Percentiles rank a stretch among this genome's conserved stretches.
Evolutionary conservation across 2,329 filamentous ascomycete species (phyloP).

Genomic region (Dryadomyces quercivorus): DNA sequence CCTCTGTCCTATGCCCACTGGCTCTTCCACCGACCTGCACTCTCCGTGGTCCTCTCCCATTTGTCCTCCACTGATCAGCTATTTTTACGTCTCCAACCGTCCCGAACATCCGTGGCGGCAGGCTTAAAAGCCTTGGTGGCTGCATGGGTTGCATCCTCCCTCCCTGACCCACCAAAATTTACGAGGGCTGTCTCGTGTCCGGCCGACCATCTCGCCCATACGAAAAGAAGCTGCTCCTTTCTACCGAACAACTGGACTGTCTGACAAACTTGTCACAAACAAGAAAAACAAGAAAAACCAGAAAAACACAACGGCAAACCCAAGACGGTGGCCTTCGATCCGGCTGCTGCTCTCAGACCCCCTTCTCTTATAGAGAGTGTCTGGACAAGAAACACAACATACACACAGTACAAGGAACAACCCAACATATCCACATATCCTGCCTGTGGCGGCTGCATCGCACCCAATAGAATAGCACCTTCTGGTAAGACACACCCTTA

Average conservation of each 20-base stretch:
- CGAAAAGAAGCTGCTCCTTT: background rate
- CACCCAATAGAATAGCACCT: background rate
- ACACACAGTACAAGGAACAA: background rate
- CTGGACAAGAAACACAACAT: too few species aligned
- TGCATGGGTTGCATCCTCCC: background rate
- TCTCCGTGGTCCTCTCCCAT: too few species aligned
- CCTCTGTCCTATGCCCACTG: too few species aligned
- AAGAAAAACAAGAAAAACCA: too few species aligned
- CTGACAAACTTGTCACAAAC: background rate
- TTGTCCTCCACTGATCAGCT: background rate
- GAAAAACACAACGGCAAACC: too few species aligned
- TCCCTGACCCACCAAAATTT: background rate
- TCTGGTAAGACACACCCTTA: background rate
- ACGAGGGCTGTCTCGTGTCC: background rate
- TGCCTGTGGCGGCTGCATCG: background rate
- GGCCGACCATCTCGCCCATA: background rate
- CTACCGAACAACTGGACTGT: too few species aligned
- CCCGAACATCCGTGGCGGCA: background rate
- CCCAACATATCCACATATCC: slow-evolving; percentile 2
- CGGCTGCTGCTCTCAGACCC: too few species aligned
- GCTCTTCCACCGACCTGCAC: too few species aligned
- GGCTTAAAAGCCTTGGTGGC: background rate
- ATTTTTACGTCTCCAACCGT: background rate
- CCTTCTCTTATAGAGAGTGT: too few species aligned
- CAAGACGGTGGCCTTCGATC: too few species aligned